Evolutionary conservation across 2,329 filamentous ascomycete species (phyloP).

Genomic region (Harringtonia lauricola): DNA sequence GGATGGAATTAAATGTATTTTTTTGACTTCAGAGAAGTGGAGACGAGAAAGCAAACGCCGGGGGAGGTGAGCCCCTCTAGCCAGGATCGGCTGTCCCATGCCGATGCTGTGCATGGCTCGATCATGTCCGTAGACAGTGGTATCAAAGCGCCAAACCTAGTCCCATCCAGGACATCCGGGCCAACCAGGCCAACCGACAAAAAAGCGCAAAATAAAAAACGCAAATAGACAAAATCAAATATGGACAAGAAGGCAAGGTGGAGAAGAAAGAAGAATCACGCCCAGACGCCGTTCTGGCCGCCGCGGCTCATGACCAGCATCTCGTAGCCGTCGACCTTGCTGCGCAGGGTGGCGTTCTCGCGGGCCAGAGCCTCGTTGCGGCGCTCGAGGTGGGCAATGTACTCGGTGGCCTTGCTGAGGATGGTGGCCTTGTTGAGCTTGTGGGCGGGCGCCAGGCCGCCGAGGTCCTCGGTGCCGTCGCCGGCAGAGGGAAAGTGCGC

Average conservation of each 20-base stretch:
- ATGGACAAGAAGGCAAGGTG: background rate
- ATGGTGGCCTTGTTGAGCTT: conserved; percentile 33
- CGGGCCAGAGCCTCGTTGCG: conserved; percentile 27
- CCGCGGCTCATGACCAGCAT: conserved; percentile 19
- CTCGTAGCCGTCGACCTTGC: conserved; percentile 20
- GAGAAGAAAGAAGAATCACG: conserved; percentile 3
- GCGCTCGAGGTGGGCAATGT: conserved; percentile 22
- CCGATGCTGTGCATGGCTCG: too few relatives aligned
- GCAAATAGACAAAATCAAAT: background rate
- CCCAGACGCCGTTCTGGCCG: conserved; percentile 12
- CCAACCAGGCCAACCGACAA: too few relatives aligned
- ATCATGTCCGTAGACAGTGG: too few relatives aligned
- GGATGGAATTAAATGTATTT: too few relatives aligned
- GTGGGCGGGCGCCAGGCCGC: conserved; percentile 23
- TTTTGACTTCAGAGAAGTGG: too few relatives aligned
- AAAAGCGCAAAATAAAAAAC: background rate
- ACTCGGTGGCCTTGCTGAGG: conserved; percentile 27
- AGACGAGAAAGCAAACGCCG: too few relatives aligned
- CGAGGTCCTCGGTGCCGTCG: conserved; percentile 31
- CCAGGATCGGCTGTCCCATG: background rate
- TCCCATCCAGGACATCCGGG: too few relatives aligned
- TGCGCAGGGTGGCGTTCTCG: conserved; percentile 33
- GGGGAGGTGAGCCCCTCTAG: background rate
- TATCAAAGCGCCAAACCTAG: too few relatives aligned
- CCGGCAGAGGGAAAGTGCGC: conserved; percentile 18